phyloP scores from a whole-genome alignment of 2,329 filamentous ascomycete species.

The Thelonectria olida region DNA sequence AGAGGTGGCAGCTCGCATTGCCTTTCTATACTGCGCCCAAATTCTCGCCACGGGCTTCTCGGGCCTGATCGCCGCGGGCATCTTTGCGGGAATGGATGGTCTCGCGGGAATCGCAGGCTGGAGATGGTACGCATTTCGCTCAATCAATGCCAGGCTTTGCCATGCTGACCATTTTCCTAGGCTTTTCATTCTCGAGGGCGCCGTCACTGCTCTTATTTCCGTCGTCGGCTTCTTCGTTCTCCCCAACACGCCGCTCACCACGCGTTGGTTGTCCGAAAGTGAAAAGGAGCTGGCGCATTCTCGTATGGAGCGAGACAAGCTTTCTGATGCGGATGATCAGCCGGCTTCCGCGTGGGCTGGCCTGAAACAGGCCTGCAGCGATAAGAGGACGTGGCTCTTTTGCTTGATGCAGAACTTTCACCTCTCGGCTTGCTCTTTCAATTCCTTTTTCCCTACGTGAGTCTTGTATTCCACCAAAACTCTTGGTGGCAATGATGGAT shows the following conservation, averaged over 20 bases:
- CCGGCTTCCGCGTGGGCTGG: conserved; percentile 48
- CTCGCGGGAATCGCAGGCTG: conserved; percentile 38
- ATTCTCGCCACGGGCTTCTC: conserved; percentile 50
- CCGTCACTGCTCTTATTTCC: conserved; percentile 30
- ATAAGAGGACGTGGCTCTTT: conserved; percentile 42
- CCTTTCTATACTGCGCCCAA: conserved; percentile 55
- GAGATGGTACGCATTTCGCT: conserved; percentile 36
- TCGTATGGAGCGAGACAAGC: conserved; percentile 45
- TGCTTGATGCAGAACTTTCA: conserved; percentile 27
- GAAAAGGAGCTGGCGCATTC: conserved; percentile 54
- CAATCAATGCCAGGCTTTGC: not conserved
- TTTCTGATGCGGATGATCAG: conserved; percentile 44
- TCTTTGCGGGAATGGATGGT: conserved; percentile 48
- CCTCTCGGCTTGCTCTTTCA: conserved; percentile 52
- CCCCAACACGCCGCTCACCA: conserved; percentile 51
- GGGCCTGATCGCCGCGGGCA: conserved; percentile 54
- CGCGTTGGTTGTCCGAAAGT: conserved; percentile 47
- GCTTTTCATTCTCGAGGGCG: conserved; percentile 10
- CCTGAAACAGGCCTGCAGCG: conserved; percentile 32
- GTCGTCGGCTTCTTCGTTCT: conserved; percentile 45
- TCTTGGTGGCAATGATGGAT: too few species aligned
- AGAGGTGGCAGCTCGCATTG: conserved; percentile 52
- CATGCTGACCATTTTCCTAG: not conserved
- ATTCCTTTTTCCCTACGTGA: conserved; percentile 55
- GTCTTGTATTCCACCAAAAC: not conserved